phyloP scores from a whole-genome alignment of 2,329 filamentous ascomycete species.

The Pseudogymnoascus sp. region DNA sequence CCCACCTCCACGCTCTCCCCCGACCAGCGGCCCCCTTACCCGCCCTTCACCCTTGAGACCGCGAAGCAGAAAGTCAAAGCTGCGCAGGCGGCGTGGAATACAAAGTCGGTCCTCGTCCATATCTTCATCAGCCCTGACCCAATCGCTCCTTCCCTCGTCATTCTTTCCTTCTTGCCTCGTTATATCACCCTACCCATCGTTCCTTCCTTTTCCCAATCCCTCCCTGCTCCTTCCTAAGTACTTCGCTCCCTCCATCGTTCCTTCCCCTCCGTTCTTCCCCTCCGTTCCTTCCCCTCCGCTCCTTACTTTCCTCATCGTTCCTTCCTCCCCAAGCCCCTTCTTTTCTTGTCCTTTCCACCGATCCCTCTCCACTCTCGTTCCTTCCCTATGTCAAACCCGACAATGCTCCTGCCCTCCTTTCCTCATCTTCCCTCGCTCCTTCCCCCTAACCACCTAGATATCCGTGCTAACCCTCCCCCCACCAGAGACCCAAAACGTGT shows the following conservation, averaged over 20 bases:
- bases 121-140: slow-evolving; percentile 44
- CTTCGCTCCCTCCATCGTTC: neutral
- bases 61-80: slow-evolving; percentile 72
- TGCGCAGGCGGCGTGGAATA: slow-evolving; percentile 78
- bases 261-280: neutral
- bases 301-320: neutral
- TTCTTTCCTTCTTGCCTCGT: neutral
- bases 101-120: slow-evolving; percentile 40
- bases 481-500: neutral
- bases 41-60: slow-evolving; percentile 68
- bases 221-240: neutral
- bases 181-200: neutral
- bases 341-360: neutral
- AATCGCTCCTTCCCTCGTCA: slow-evolving; percentile 33
- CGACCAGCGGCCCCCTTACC: slow-evolving; percentile 39
- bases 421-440: neutral
- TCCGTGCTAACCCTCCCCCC: neutral
- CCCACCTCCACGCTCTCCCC: slow-evolving; percentile 12
- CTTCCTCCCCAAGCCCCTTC: neutral
- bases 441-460: neutral
- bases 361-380: neutral
- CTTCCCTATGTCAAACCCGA: neutral
- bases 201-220: neutral
- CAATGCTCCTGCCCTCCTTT: neutral
- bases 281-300: neutral